Conservation (phyloP, 2,329 filamentous ascomycete species). For the Shiraia bambusicola region DNA sequence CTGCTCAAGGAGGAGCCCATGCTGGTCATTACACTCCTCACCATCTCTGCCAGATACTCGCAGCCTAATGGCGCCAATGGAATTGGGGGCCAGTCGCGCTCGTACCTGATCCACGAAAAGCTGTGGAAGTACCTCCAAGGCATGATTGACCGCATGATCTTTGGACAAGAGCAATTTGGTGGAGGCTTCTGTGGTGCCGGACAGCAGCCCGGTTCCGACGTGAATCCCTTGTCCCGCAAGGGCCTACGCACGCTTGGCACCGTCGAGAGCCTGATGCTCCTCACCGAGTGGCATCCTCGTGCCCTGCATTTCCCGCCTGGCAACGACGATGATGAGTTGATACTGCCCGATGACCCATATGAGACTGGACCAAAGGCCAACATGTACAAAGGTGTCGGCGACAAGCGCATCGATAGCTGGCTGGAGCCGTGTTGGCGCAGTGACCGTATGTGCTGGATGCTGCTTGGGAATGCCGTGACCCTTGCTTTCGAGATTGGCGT, state of each 20-base stretch:
- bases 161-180: constrained; percentile 94
- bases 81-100: constrained; percentile 69
- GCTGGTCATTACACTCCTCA: constrained; percentile 85
- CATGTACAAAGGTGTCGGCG: constrained; percentile 64
- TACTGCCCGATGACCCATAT: constrained; percentile 69
- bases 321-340: constrained; percentile 64
- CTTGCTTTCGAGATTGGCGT: constrained; percentile 92
- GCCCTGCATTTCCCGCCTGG: constrained; percentile 87
- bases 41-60: constrained; percentile 86
- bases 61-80: constrained; percentile 72
- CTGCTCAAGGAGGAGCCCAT: constrained; percentile 90
- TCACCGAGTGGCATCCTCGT: constrained; percentile 96
- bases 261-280: constrained; percentile 87
- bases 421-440: constrained; percentile 89
- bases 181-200: constrained; percentile 80
- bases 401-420: constrained; percentile 89
- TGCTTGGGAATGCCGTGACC: constrained; percentile 86
- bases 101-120: constrained; percentile 90
- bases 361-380: constrained; percentile 44
- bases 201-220: constrained; percentile 66
- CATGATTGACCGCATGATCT: constrained; percentile 93
- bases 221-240: constrained; percentile 57
- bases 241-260: constrained; percentile 88
- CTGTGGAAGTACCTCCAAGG: constrained; percentile 91
- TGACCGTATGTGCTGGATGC: constrained; percentile 97